Evolutionary conservation across 176 grass and related monocot genomes (phyloP).

Genomic region (Carex parvula): DNA sequence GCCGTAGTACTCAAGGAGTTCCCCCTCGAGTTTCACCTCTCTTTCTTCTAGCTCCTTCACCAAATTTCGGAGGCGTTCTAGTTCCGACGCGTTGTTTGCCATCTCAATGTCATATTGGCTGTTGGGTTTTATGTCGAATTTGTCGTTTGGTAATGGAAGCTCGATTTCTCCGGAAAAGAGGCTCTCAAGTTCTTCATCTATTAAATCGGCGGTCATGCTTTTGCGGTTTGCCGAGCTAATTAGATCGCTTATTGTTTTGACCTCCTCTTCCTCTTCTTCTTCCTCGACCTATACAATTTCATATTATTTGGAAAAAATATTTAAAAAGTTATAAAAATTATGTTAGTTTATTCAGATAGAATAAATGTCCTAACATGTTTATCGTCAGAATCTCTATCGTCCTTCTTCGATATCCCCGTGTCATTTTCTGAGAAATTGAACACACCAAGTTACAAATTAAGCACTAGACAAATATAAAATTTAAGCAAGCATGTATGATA

Average conservation of each 20-base stretch:
- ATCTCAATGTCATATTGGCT: conserved; percentile 60
- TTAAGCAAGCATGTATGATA: background rate
- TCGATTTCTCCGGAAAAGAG: conserved; percentile 73
- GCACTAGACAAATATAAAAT: background rate
- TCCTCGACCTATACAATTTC: conserved; percentile 20
- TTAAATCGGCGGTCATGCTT: conserved; percentile 47
- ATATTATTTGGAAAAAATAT: background rate
- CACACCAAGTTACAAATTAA: background rate
- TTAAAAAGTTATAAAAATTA: background rate
- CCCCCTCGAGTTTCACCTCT: conserved; percentile 78
- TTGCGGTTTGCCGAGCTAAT: conserved; percentile 42
- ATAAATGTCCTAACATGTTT: conserved; percentile 45
- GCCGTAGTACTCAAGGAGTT: conserved; percentile 84
- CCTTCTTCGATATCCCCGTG: conserved; percentile 32
- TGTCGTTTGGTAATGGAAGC: conserved; percentile 56
- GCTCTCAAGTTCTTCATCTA: conserved; percentile 73
- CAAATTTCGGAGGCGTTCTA: conserved; percentile 56
- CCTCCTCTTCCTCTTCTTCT: conserved; percentile 72
- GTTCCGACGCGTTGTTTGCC: conserved; percentile 38
- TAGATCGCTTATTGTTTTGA: conserved; percentile 77
- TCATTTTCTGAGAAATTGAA: conserved; percentile 47
- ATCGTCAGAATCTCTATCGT: conserved; percentile 21
- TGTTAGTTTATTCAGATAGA: background rate
- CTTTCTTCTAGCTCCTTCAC: conserved; percentile 69
- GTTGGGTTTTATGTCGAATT: conserved; percentile 52